A percentile compares a stretch with the other conserved stretches of the same genome.
phyloP scores from a whole-genome alignment of 202 grass and related monocot species.

The Dendrocalamus latiflorus region DNA sequence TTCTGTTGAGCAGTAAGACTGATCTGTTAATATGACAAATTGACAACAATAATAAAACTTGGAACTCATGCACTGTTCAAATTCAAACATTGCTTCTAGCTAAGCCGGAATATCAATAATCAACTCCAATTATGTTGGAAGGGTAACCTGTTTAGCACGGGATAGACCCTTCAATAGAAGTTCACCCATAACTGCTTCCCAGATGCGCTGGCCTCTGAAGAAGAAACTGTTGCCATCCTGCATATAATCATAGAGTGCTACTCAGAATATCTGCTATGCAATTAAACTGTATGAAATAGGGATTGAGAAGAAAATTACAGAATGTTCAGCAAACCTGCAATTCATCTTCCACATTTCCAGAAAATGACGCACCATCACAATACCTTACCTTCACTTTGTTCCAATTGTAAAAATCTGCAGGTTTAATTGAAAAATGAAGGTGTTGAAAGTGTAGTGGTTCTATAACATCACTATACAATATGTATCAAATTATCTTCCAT shows the following conservation, averaged over 20 bases:
- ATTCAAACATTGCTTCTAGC: neutral
- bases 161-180: slow-evolving; percentile 68
- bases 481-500: too few species aligned
- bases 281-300: neutral
- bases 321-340: slow-evolving; percentile 33
- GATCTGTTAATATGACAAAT: neutral
- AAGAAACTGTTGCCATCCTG: slow-evolving; percentile 63
- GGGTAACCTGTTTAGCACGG: slow-evolving; percentile 49
- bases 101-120: neutral
- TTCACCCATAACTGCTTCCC: slow-evolving; percentile 69
- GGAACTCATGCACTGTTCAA: neutral
- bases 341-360: slow-evolving; percentile 11
- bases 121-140: neutral
- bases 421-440: neutral
- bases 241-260: neutral
- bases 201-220: slow-evolving; percentile 89
- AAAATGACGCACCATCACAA: slow-evolving; percentile 29
- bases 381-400: slow-evolving; percentile 81
- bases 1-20: neutral
- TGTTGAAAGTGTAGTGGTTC: neutral
- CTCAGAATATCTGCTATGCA: neutral
- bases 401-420: slow-evolving; percentile 81
- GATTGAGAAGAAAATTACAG: neutral
- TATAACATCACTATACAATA: neutral
- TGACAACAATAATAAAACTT: neutral